Evolutionary conservation across 2,329 filamentous ascomycete species (phyloP).

Genomic region (Aspergillus tubingensis): DNA sequence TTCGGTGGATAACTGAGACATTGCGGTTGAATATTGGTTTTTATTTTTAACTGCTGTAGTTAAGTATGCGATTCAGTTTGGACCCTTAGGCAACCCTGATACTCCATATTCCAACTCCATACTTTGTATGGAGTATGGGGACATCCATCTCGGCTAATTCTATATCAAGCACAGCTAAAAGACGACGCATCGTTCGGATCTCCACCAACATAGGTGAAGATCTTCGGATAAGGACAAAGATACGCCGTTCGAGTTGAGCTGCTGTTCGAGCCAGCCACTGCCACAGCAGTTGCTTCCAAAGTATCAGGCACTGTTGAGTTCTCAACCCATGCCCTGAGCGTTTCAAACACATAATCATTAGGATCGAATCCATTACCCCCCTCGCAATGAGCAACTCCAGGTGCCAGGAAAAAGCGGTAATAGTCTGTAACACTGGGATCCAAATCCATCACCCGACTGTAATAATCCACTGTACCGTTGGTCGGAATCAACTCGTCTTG

Average conservation of each 20-base stretch:
- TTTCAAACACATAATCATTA: neutral
- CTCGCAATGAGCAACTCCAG: slow-evolving; percentile 41
- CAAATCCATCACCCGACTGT: slow-evolving; percentile 31
- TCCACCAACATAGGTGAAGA: neutral
- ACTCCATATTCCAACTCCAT: too few species aligned
- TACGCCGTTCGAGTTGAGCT: neutral
- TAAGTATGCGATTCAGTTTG: too few species aligned
- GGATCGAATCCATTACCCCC: slow-evolving; percentile 29
- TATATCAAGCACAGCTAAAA: neutral
- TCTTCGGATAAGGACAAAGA: neutral
- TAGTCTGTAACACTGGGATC: slow-evolving; percentile 33
- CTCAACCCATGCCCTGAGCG: neutral
- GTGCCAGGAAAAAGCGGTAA: slow-evolving; percentile 43
- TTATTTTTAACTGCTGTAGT: too few species aligned
- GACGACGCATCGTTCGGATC: neutral
- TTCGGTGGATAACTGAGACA: too few species aligned
- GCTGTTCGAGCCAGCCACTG: neutral
- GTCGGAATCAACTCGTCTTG: slow-evolving; percentile 43
- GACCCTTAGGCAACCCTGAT: too few species aligned
- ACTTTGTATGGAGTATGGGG: too few species aligned
- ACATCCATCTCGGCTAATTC: too few species aligned
- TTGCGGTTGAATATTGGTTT: too few species aligned
- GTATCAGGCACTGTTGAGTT: neutral
- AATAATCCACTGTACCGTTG: slow-evolving; percentile 41
- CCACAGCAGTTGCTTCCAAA: neutral